Base-by-base conservation (phyloP, 2,329 filamentous ascomycete genomes). In the Fusarium papillatum region DNA sequence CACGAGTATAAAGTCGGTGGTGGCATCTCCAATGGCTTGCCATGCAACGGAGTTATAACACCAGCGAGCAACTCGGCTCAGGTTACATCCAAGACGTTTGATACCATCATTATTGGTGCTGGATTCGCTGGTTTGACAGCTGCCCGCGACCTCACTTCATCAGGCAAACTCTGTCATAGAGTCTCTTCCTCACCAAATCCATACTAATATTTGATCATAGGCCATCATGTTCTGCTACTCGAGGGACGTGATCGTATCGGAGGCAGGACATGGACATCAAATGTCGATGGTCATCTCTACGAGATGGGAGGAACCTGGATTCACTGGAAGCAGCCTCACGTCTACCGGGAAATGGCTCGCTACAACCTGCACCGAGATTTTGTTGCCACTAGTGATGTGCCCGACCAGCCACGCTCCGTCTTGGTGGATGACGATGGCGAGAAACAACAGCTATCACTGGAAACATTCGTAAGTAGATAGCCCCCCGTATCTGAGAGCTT, bases 141-240 rank as follows among this genome's bases (percentile, higher is more conserved):
- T 43, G 19, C 19, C 19, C 19, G 41, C n/a, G 41, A 43, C 41
- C 41, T 43, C 19, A 7, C 41, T 4, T 13, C 14, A 4, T 43
- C 19, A 43, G 41, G 41, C 19, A 43, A 22, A 11, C 5, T 4
- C n/a, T 4, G 3, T 13, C 41, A 4, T 3, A 43, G 19, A 43
- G n/a, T 43, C 5, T 6, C 1, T 43, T 3, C 10, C 19, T 4
- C 3, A 13, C 13, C 0, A 43, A 3, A 0, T 19, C n/a, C 5
- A 43, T 43, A 13, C 11, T 43, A 22, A 43, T 43, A 19, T 22
- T 19, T 0, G 2, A 43, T n/a, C n/a, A 43, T 43, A 43, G 41
- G 41, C 19, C 19, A 43, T 22, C 5, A 22, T 43, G 10, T 43
- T 43, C 41, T 43, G 3, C 41, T 43, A 13, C 41, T 43, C 7